Percentiles rank a stretch among this genome's conserved stretches.
phyloP scores from a whole-genome alignment of 768 basidiomycete species.

The Russula virescens region DNA sequence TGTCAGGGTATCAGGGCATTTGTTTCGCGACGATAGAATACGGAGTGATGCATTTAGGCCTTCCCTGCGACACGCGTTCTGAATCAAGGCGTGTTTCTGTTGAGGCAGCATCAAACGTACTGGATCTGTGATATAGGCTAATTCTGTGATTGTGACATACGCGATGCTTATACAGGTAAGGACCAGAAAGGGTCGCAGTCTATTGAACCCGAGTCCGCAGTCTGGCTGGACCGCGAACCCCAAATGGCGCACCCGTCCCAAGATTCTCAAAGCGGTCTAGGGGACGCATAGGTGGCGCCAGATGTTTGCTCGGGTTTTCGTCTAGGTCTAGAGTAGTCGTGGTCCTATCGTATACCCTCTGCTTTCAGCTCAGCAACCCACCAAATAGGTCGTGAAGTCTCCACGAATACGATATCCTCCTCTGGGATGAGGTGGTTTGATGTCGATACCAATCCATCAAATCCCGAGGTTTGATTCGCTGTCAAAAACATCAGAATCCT shows the following conservation, averaged over 20 bases:
- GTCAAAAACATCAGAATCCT: conserved; percentile 2
- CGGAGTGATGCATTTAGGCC: conserved; percentile 36
- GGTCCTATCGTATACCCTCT: conserved; percentile 1
- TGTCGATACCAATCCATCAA: conserved; percentile 83
- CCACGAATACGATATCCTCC: conserved; percentile 59
- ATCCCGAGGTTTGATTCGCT: conserved; percentile 66
- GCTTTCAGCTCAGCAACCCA: conserved; percentile 73
- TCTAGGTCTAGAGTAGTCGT: too few species aligned
- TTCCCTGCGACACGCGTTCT: conserved; percentile 46
- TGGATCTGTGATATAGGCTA: conserved; percentile 33
- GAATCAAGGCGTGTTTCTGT: conserved; percentile 57
- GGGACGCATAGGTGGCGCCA: neutral
- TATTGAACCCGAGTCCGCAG: neutral
- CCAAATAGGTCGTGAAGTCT: conserved; percentile 79
- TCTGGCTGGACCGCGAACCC: neutral
- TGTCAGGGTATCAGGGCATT: conserved; percentile 49
- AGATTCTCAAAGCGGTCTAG: neutral
- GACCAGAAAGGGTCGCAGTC: neutral
- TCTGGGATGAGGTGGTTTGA: conserved; percentile 84
- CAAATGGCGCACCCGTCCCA: neutral
- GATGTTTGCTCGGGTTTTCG: neutral
- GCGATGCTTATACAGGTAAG: neutral
- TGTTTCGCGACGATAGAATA: conserved; percentile 42
- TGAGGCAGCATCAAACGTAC: conserved; percentile 60
- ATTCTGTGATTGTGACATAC: conserved; percentile 20